Conservation (phyloP, 345 rosid species). For the Euphorbia tirucalli region DNA sequence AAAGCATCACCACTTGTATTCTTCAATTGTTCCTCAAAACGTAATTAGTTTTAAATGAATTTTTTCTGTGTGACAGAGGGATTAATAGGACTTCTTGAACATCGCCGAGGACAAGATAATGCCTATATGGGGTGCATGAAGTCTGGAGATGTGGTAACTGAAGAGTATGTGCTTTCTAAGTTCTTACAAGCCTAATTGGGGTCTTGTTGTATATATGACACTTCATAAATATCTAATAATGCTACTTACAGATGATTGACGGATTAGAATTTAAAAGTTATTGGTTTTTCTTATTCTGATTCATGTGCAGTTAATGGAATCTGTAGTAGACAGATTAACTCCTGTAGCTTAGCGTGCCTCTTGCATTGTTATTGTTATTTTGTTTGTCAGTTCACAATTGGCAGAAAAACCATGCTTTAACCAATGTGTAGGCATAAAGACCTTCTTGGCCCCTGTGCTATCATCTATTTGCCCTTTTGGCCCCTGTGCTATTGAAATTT, state of each 20-base stretch:
- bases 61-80: constrained; percentile 50
- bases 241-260: background rate
- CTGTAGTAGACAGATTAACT: background rate
- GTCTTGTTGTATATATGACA: constrained; percentile 1
- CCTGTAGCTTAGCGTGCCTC: background rate
- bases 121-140: constrained; percentile 97
- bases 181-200: constrained; percentile 8
- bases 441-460: too few species aligned
- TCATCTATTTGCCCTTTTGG: too few species aligned
- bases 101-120: constrained; percentile 63
- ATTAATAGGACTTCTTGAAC: constrained; percentile 68
- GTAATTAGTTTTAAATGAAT: constrained; percentile 9
- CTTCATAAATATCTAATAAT: background rate
- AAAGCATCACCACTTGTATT: constrained; percentile 13
- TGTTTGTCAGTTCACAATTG: background rate
- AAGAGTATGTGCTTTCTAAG: constrained; percentile 46
- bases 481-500: too few species aligned
- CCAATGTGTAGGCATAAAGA: background rate
- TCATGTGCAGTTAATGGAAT: background rate
- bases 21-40: constrained; percentile 3
- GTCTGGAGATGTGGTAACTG: constrained; percentile 83
- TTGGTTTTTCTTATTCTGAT: background rate
- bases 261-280: background rate
- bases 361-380: background rate
- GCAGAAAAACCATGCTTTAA: background rate